A percentile compares a stretch with the other conserved stretches of the same genome.
Conservation (phyloP, 257 asterid genomes). For the Linderniella brevidens region DNA sequence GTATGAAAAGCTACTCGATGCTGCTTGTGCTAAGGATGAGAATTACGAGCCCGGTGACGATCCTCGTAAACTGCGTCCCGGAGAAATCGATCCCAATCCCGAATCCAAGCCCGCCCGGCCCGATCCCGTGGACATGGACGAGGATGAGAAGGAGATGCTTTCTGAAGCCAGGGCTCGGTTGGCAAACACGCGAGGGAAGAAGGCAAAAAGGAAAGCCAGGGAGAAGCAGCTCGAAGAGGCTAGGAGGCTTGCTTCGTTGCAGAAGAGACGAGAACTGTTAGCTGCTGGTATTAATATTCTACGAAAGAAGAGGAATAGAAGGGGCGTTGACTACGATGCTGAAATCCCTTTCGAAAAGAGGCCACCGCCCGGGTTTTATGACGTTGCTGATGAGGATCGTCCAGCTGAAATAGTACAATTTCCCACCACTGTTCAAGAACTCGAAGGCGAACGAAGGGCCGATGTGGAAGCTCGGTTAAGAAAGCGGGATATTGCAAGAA, state of each 20-base stretch:
- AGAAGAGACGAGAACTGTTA: conserved; percentile 90
- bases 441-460: conserved; percentile 95
- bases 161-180: conserved; percentile 93
- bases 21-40: conserved; percentile 98
- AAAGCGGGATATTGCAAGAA: conserved; percentile 86
- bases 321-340: conserved; percentile 84
- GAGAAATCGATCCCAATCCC: conserved; percentile 98
- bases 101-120: conserved; percentile 99
- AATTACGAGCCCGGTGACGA: conserved; percentile 90
- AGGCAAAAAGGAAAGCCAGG: conserved; percentile 93
- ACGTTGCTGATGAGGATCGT: conserved; percentile 66
- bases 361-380: conserved; percentile 97
- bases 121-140: conserved; percentile 98
- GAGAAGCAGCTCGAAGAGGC: conserved; percentile 99
- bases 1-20: conserved; percentile 91
- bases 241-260: conserved; percentile 94
- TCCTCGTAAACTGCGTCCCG: conserved; percentile 89
- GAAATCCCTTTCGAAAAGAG: conserved; percentile 93
- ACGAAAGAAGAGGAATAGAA: conserved; percentile 79
- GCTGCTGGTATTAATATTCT: conserved; percentile 82
- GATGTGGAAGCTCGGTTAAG: conserved; percentile 82
- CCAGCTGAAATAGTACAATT: conserved; percentile 63
- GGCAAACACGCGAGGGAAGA: conserved; percentile 96
- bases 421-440: conserved; percentile 92
- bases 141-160: conserved; percentile 99